Conservation (phyloP, 1,139 yeast species). For the Kodamaea alishanica region DNA sequence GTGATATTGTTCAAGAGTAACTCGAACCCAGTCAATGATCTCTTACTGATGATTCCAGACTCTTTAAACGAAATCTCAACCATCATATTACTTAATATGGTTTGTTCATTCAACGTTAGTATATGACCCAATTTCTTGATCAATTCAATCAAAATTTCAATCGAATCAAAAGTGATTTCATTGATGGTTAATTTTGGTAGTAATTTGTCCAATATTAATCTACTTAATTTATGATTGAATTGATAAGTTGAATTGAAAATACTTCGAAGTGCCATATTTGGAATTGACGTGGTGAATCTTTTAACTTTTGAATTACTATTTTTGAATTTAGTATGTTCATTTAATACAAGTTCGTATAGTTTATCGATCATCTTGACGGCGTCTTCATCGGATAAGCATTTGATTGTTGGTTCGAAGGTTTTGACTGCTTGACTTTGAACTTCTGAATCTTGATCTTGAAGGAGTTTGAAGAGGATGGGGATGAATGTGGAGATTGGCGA, state of each 20-base stretch:
- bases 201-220: constrained; percentile 18
- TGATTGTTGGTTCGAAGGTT: constrained; percentile 46
- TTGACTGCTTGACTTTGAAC: constrained; percentile 76
- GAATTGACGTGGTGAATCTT: constrained; percentile 58
- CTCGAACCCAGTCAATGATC: constrained; percentile 56
- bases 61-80: constrained; percentile 40
- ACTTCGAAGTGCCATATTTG: constrained; percentile 67
- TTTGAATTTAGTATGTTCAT: constrained; percentile 22
- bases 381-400: constrained; percentile 24
- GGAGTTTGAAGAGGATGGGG: constrained; percentile 47
- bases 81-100: constrained; percentile 33
- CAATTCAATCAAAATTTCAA: constrained; percentile 62
- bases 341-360: constrained; percentile 25
- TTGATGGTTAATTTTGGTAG: constrained; percentile 14
- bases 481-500: constrained; percentile 37
- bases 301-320: constrained; percentile 22
- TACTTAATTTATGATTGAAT: constrained; percentile 15
- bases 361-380: constrained; percentile 22
- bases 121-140: constrained; percentile 52
- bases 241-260: constrained; percentile 38
- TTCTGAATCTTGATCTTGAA: constrained; percentile 67
- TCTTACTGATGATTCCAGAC: constrained; percentile 48
- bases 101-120: constrained; percentile 41
- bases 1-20: constrained; percentile 36
- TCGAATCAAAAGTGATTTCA: constrained; percentile 49